phyloP scores from a whole-genome alignment of 2,329 filamentous ascomycete species.

The Hawksworthiomyces lignivorus region DNA sequence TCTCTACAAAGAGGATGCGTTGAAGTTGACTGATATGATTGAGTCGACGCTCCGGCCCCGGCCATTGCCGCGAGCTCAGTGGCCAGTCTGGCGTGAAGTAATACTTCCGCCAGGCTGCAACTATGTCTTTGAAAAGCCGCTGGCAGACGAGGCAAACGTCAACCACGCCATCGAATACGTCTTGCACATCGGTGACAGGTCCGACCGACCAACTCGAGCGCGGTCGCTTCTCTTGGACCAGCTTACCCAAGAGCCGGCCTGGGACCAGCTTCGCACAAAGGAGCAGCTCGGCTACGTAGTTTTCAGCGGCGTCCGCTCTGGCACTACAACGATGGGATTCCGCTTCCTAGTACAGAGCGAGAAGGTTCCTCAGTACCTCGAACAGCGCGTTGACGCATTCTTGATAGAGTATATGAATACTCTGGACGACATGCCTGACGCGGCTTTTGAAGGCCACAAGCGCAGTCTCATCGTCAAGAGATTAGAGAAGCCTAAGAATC shows the following conservation, averaged over 20 bases:
- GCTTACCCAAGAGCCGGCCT: constrained; percentile 86
- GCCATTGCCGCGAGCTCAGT: constrained; percentile 66
- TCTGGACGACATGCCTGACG: constrained; percentile 67
- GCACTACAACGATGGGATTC: constrained; percentile 75
- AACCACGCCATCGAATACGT: constrained; percentile 80
- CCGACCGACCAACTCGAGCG: constrained; percentile 62
- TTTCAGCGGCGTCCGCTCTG: constrained; percentile 67
- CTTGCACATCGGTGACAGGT: constrained; percentile 60
- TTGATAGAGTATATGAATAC: constrained; percentile 57
- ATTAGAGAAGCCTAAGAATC: constrained; percentile 86
- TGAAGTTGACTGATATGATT: constrained; percentile 76
- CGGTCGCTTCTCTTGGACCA: constrained; percentile 78
- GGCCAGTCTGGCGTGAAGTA: constrained; percentile 69
- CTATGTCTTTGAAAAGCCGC: constrained; percentile 69
- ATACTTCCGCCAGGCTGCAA: constrained; percentile 74
- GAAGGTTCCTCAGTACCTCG: constrained; percentile 72
- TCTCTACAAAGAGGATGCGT: constrained; percentile 84
- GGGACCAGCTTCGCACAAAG: constrained; percentile 91
- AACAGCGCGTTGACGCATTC: constrained; percentile 82
- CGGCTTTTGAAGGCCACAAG: constrained; percentile 87
- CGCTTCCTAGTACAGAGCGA: constrained; percentile 92
- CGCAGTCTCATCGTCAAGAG: constrained; percentile 79
- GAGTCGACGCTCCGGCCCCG: constrained; percentile 70
- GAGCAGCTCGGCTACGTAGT: constrained; percentile 97
- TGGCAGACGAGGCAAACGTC: constrained; percentile 83